Evolutionary conservation across 495 filamentous ascomycete genomes (phyloP).

Genomic region (Podospora pseudoanserina): DNA sequence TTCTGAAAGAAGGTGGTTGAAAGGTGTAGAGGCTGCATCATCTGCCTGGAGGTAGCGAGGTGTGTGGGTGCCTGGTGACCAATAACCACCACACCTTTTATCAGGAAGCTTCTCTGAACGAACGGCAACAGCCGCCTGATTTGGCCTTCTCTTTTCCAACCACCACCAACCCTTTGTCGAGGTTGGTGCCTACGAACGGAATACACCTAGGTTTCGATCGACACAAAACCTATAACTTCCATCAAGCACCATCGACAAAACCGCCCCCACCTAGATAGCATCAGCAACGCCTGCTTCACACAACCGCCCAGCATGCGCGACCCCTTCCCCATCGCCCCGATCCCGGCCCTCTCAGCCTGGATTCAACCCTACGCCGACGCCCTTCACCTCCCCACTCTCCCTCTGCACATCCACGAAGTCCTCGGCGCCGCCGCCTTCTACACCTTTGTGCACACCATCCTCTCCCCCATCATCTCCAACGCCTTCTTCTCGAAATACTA

Average conservation of each 20-base stretch:
- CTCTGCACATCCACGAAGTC: constrained; percentile 87
- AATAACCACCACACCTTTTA: neutral
- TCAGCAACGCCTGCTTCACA: neutral
- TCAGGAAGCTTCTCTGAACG: neutral
- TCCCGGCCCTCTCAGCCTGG: constrained; percentile 49
- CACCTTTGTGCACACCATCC: constrained; percentile 63
- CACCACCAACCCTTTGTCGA: neutral
- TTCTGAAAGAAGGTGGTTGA: neutral
- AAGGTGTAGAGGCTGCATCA: neutral
- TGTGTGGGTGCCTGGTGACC: neutral
- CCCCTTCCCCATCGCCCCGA: constrained; percentile 61
- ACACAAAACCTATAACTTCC: neutral
- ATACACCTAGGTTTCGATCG: neutral
- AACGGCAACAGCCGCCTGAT: neutral
- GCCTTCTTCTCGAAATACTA: constrained; percentile 71
- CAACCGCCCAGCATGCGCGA: constrained; percentile 54
- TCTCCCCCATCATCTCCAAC: constrained; percentile 72
- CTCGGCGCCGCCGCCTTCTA: constrained; percentile 71
- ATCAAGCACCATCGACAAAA: too few species aligned
- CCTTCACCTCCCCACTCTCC: constrained; percentile 64
- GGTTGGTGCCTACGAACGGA: neutral
- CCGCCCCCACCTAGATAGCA: neutral
- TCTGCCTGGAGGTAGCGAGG: neutral
- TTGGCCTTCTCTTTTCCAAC: neutral
- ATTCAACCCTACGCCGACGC: constrained; percentile 57